phyloP scores from a whole-genome alignment of 2,329 filamentous ascomycete species.

The Curvularia verruculosa region DNA sequence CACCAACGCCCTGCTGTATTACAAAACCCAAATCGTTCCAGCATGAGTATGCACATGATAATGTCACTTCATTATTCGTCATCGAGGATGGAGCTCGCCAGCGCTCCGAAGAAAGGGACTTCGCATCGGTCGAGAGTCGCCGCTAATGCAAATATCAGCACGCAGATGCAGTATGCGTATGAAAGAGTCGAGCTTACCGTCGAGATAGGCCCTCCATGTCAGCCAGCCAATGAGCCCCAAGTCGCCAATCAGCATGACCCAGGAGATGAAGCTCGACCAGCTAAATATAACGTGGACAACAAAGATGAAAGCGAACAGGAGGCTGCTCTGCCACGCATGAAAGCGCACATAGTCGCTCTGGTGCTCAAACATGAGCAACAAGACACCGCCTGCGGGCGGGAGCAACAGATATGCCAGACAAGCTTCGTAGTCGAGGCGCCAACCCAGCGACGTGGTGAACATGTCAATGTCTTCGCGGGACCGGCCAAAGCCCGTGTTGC shows the following conservation, averaged over 20 bases:
- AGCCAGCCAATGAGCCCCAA: constrained; percentile 77
- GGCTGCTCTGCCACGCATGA: constrained; percentile 92
- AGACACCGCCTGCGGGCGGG: constrained; percentile 83
- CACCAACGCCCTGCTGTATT: constrained; percentile 18
- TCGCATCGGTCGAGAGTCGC: constrained; percentile 74
- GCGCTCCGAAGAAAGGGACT: constrained; percentile 80
- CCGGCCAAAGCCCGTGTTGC: constrained; percentile 30
- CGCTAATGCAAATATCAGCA: constrained; percentile 51
- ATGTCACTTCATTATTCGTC: constrained; percentile 66
- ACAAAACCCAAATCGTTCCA: neutral
- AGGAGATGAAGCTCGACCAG: constrained; percentile 83
- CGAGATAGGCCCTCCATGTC: constrained; percentile 78
- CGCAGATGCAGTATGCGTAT: neutral
- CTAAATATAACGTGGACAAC: constrained; percentile 82
- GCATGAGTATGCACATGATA: neutral
- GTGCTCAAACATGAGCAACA: constrained; percentile 84
- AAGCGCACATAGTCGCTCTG: constrained; percentile 98
- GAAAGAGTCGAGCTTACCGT: constrained; percentile 63
- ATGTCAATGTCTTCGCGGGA: constrained; percentile 70
- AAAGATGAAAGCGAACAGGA: constrained; percentile 76
- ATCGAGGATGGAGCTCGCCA: constrained; percentile 89
- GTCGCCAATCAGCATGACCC: constrained; percentile 80
- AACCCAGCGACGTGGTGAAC: constrained; percentile 87
- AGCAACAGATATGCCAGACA: constrained; percentile 84
- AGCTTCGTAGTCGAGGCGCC: constrained; percentile 88